Evolutionary conservation across 2,329 filamentous ascomycete genomes (phyloP).

Genomic region (Fusarium sambucinum): DNA sequence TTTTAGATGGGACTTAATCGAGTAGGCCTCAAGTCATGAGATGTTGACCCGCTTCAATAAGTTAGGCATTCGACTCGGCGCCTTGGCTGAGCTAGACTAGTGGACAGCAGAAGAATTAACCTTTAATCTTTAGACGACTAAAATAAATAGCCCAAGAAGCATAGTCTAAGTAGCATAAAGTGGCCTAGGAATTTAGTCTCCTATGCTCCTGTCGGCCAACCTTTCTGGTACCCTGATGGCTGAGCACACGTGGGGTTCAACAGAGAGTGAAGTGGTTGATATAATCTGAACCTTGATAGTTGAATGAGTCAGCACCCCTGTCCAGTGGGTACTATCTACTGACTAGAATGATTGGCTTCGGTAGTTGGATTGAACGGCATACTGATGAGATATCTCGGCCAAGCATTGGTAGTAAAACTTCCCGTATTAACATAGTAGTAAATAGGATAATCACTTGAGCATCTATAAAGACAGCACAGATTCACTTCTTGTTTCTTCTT

Average conservation of each 20-base stretch:
- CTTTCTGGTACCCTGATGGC: too few relatives aligned
- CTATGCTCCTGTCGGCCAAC: too few relatives aligned
- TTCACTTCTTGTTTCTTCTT: background rate
- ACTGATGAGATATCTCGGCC: background rate
- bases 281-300: background rate
- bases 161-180: too few relatives aligned
- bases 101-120: too few relatives aligned
- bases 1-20: too few relatives aligned
- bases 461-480: background rate
- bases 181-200: too few relatives aligned
- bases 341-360: accelerated
- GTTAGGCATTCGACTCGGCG: too few relatives aligned
- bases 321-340: background rate
- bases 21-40: too few relatives aligned
- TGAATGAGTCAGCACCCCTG: background rate
- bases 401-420: background rate
- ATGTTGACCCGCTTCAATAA: too few relatives aligned
- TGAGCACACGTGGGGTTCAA: background rate
- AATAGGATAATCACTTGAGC: accelerated
- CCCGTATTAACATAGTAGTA: accelerated
- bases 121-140: too few relatives aligned
- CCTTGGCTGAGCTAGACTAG: too few relatives aligned
- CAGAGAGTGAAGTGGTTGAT: background rate
- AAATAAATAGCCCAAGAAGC: too few relatives aligned
- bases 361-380: background rate